phyloP scores from a whole-genome alignment of 2,329 filamentous ascomycete species.

The Aspergillus sp. region DNA sequence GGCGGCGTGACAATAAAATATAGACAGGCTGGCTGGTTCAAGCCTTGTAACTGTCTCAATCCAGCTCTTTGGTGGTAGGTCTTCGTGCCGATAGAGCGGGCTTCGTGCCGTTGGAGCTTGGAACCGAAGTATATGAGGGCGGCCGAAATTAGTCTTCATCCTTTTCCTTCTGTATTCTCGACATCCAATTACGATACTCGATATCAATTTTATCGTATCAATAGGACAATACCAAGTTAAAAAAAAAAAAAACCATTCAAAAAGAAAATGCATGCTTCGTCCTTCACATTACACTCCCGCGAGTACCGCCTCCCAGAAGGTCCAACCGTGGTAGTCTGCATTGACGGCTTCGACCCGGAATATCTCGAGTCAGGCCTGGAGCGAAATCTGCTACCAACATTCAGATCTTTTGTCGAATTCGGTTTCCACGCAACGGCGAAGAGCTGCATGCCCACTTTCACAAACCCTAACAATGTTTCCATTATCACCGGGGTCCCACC shows the following conservation, averaged over 20 bases:
- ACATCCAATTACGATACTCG: neutral
- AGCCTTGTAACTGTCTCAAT: neutral
- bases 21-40: no score
- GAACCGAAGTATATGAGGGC: neutral
- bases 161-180: neutral
- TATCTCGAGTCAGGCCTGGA: neutral
- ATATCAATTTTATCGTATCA: neutral
- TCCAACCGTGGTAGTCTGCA: neutral
- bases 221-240: neutral
- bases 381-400: neutral
- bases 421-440: neutral
- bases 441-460: conserved; percentile 3
- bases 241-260: neutral
- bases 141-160: neutral
- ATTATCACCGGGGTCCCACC: neutral
- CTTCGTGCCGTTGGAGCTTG: neutral
- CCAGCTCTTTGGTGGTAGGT: neutral
- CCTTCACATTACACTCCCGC: neutral
- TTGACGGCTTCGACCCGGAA: neutral
- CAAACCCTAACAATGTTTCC: conserved; percentile 2
- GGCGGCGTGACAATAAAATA: no score
- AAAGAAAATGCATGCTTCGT: neutral
- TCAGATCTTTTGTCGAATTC: neutral
- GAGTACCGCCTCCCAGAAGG: neutral
- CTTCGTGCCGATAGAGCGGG: neutral